Percentiles rank a stretch among this genome's conserved stretches.
phyloP scores from a whole-genome alignment of 1,284 basidiomycete genomes.

The Cutaneotrichosporon spelunceum region DNA sequence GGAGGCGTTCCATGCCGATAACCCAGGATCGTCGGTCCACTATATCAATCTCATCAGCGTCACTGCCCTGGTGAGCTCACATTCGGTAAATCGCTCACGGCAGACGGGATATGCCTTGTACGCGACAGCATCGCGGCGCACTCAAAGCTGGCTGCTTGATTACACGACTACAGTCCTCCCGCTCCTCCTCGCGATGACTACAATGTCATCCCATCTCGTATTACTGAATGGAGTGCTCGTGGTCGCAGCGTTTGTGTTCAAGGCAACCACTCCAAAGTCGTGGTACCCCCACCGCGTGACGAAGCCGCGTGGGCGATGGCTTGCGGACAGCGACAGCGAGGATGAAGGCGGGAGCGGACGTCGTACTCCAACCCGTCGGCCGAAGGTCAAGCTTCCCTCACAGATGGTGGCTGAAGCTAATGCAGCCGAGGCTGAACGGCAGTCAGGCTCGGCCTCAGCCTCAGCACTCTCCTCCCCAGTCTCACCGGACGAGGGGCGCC shows the following conservation, averaged over 20 bases:
- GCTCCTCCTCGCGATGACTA: constrained; percentile 72
- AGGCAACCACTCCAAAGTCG: not conserved
- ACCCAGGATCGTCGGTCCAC: constrained; percentile 69
- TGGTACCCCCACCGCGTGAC: constrained; percentile 3
- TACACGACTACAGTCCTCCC: constrained; percentile 69
- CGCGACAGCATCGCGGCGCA: constrained; percentile 55
- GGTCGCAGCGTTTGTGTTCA: constrained; percentile 1
- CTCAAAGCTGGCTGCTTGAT: constrained; percentile 54
- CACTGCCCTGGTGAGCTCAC: constrained; percentile 66
- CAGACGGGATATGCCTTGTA: constrained; percentile 71
- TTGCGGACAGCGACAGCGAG: constrained; percentile 47
- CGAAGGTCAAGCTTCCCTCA: constrained; percentile 18
- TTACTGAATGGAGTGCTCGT: constrained; percentile 57
- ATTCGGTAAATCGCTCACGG: constrained; percentile 3
- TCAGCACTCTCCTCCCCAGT: constrained; percentile 10
- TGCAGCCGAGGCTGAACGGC: constrained; percentile 6
- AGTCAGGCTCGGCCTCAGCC: not conserved
- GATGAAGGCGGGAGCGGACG: constrained; percentile 28
- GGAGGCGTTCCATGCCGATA: constrained; percentile 80
- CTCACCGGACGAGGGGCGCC: constrained; percentile 5
- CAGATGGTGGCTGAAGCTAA: constrained; percentile 18
- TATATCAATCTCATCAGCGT: constrained; percentile 72
- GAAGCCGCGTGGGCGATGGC: constrained; percentile 40
- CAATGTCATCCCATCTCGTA: constrained; percentile 60
- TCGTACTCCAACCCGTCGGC: not conserved